Evolutionary conservation across 108 stramenopile species (phyloP).

Genomic region (Nitzschia sp.): DNA sequence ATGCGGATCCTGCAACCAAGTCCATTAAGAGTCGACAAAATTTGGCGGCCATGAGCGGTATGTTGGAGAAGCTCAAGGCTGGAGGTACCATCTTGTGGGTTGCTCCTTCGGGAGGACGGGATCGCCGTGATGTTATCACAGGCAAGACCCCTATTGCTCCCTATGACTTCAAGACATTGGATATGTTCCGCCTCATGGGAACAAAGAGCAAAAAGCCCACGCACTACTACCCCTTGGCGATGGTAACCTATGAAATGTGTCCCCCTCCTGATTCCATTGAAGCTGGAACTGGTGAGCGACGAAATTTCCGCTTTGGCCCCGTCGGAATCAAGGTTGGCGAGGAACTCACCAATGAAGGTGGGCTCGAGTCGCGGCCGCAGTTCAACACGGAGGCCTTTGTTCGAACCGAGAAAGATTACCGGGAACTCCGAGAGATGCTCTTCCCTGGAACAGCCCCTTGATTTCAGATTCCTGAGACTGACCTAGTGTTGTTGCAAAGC

Average conservation of each 20-base stretch:
- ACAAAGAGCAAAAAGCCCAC: constrained; percentile 81
- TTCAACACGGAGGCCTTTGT: constrained; percentile 65
- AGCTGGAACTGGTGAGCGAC: constrained; percentile 75
- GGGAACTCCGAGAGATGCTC: constrained; percentile 39
- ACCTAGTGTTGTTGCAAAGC: no score
- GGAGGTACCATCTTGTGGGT: constrained; percentile 93
- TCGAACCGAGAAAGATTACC: constrained; percentile 54
- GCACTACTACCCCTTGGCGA: constrained; percentile 93
- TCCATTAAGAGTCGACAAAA: constrained; percentile 84
- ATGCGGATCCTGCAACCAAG: constrained; percentile 90
- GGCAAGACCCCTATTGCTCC: constrained; percentile 88
- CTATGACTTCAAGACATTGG: constrained; percentile 91
- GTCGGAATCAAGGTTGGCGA: constrained; percentile 70
- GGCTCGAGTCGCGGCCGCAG: constrained; percentile 63
- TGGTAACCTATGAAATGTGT: constrained; percentile 93
- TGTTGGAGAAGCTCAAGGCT: constrained; percentile 76
- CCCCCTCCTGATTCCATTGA: constrained; percentile 91
- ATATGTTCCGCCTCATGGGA: constrained; percentile 95
- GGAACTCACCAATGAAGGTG: constrained; percentile 70
- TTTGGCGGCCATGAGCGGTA: constrained; percentile 81
- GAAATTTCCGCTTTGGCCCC: constrained; percentile 86
- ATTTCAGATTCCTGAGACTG: no score
- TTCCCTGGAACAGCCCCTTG: constrained; percentile 42
- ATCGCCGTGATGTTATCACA: constrained; percentile 74
- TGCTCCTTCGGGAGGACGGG: constrained; percentile 93